A percentile compares a stretch with the other conserved stretches of the same genome.
These are phyloP conservation scores for sunflower (Helianthus annuus) DNA, from an alignment of 129 eudicot genomes.

Conservation along the genomic window DNA sequence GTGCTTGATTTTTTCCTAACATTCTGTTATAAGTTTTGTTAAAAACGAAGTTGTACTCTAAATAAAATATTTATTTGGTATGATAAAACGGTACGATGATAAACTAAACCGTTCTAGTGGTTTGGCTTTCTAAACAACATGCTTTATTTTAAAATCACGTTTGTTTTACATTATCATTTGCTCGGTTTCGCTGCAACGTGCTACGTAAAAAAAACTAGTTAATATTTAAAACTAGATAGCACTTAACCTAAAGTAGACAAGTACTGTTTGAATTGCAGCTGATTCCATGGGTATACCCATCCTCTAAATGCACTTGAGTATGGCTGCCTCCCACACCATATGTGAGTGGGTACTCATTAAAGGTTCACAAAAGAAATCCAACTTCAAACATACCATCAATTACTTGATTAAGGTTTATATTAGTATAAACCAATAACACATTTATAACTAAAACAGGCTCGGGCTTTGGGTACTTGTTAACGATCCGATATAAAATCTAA, in stretches of 20 bases:
- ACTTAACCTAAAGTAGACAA: background rate
- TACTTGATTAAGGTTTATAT: background rate
- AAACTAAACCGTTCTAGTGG: too few species aligned
- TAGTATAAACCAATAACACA: background rate
- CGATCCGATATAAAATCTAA: background rate
- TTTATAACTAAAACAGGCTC: background rate
- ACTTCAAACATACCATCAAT: background rate
- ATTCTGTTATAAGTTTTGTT: too few species aligned
- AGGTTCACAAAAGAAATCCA: background rate
- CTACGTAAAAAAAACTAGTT: too few species aligned
- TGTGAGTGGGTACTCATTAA: conserved; percentile 18
- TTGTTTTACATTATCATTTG: too few species aligned
- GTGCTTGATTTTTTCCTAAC: too few species aligned
- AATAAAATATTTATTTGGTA: too few species aligned
- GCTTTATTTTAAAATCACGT: too few species aligned
- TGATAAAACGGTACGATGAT: too few species aligned
- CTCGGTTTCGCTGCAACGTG: too few species aligned
- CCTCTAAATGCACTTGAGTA: conserved; percentile 1
- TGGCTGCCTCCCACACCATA: background rate
- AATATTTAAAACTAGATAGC: background rate
- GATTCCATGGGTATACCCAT: conserved; percentile 10
- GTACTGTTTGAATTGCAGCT: conserved; percentile 26
- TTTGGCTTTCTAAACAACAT: too few species aligned
- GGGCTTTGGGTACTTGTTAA: background rate
- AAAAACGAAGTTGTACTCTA: too few species aligned